Conservation (phyloP, 441 rosid species). For the Arabidopsis lyrata region DNA sequence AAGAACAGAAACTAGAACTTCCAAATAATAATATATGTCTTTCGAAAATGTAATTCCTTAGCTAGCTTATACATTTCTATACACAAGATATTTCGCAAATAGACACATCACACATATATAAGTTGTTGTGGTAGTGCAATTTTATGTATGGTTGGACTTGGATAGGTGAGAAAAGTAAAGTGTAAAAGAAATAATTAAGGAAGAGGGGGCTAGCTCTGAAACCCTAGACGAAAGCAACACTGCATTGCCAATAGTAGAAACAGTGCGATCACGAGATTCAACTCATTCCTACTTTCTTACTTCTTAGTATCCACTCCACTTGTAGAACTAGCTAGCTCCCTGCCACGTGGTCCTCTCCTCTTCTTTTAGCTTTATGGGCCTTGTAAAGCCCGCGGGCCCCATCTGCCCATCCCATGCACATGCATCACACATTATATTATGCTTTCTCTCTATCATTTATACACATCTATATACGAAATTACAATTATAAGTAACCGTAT, state of each 20-base stretch:
- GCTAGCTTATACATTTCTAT: slow-evolving; percentile 15
- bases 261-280: slow-evolving; percentile 48
- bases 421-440: slow-evolving; percentile 33
- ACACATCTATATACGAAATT: background rate
- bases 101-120: slow-evolving; percentile 10
- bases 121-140: slow-evolving; percentile 23
- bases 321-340: slow-evolving; percentile 44
- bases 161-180: slow-evolving; percentile 36
- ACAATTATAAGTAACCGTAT: background rate
- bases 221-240: slow-evolving; percentile 46
- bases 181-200: background rate
- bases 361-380: slow-evolving; percentile 44
- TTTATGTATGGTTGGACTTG: background rate
- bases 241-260: slow-evolving; percentile 45
- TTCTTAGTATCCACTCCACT: slow-evolving; percentile 47
- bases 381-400: slow-evolving; percentile 34
- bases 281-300: slow-evolving; percentile 43
- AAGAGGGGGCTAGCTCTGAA: slow-evolving; percentile 41
- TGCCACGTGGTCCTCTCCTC: slow-evolving; percentile 48
- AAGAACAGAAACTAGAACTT: background rate
- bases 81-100: slow-evolving; percentile 6
- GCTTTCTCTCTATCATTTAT: slow-evolving; percentile 6
- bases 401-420: slow-evolving; percentile 47
- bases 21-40: background rate
- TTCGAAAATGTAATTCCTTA: slow-evolving; percentile 1